phyloP scores from a whole-genome alignment of 768 basidiomycete genomes.

The Daedalea quercina region DNA sequence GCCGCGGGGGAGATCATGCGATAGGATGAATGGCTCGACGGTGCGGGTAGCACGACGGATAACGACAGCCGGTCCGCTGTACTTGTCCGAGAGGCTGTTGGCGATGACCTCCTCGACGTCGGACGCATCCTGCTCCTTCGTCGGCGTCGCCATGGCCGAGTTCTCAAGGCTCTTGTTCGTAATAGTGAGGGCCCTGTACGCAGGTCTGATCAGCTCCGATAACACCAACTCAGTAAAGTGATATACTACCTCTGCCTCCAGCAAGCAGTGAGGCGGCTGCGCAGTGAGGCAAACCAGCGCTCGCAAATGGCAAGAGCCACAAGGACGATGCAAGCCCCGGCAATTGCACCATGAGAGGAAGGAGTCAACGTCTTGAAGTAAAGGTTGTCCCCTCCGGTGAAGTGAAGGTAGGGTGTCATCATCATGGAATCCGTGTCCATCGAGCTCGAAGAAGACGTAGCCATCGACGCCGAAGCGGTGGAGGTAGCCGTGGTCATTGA shows the following conservation, averaged over 20 bases:
- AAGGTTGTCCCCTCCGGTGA: constrained; percentile 55
- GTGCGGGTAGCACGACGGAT: constrained; percentile 26
- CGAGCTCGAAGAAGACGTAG: constrained; percentile 3
- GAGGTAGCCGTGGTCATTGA: too few relatives aligned
- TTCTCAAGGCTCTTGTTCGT: neutral
- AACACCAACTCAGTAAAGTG: neutral
- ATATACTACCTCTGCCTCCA: constrained; percentile 53
- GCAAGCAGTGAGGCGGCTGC: constrained; percentile 42
- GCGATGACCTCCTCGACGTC: constrained; percentile 12
- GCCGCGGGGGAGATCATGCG: constrained; percentile 69
- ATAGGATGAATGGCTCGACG: constrained; percentile 55
- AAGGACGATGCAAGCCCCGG: constrained; percentile 70
- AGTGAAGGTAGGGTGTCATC: constrained; percentile 65
- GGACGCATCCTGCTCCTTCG: neutral
- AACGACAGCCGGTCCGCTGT: neutral
- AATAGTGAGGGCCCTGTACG: neutral
- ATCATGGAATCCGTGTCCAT: constrained; percentile 12
- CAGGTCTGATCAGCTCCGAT: neutral
- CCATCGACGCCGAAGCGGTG: neutral
- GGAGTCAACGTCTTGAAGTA: constrained; percentile 68
- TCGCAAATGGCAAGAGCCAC: constrained; percentile 65
- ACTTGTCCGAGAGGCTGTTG: neutral
- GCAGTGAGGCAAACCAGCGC: constrained; percentile 55
- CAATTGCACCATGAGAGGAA: constrained; percentile 58
- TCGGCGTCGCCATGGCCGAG: neutral